Evolutionary conservation across 2,329 filamentous ascomycete genomes (phyloP).

Genomic region (Apiospora koreana): DNA sequence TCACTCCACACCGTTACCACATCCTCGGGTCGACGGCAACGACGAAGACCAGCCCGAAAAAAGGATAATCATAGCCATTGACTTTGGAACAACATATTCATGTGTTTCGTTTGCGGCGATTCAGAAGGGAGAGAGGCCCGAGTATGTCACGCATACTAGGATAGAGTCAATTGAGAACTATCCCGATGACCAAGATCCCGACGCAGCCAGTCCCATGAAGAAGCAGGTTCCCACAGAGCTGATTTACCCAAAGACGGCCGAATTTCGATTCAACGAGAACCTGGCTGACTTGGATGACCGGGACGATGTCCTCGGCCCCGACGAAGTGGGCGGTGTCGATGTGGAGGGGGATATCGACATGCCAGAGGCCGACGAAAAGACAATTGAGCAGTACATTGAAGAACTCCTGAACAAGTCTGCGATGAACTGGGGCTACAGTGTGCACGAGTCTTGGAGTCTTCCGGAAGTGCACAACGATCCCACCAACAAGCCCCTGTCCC

Average conservation of each 20-base stretch:
- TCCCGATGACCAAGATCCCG: slow-evolving; percentile 14
- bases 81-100: slow-evolving; percentile 21
- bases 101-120: slow-evolving; percentile 18
- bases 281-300: not conserved
- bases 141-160: not conserved
- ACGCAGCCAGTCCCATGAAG: slow-evolving; percentile 15
- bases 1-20: not conserved
- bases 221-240: slow-evolving; percentile 20
- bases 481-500: not conserved
- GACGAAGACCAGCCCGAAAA: not conserved
- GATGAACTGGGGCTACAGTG: not conserved
- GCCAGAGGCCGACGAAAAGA: not conserved
- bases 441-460: not conserved
- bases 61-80: slow-evolving; percentile 18
- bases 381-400: not conserved
- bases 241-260: slow-evolving; percentile 16
- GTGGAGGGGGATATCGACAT: not conserved
- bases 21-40: not conserved
- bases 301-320: not conserved
- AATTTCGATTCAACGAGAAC: not conserved
- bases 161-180: slow-evolving; percentile 18
- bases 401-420: not conserved
- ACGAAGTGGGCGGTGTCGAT: not conserved
- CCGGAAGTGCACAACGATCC: not conserved
- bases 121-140: not conserved